These are phyloP conservation scores for Porodaedalea pini DNA, from an alignment of 1,284 basidiomycete species.

Conservation along the genomic window DNA sequence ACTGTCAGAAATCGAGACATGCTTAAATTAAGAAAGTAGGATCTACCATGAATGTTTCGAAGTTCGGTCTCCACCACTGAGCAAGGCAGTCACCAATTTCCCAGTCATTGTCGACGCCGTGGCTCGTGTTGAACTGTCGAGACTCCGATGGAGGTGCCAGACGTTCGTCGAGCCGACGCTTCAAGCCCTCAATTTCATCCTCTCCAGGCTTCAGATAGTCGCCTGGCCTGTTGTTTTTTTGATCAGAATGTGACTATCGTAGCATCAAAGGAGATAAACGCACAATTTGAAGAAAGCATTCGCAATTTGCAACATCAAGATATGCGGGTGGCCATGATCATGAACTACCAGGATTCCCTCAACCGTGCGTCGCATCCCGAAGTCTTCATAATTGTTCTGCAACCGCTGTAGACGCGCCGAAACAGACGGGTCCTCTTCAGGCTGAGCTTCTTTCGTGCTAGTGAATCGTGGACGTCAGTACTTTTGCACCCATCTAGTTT, in stretches of 20 bases:
- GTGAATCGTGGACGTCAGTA: background rate
- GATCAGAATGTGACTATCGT: background rate
- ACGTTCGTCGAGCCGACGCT: slow-evolving; percentile 82
- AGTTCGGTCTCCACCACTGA: slow-evolving; percentile 97
- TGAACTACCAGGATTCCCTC: slow-evolving; percentile 97
- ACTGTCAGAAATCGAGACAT: slow-evolving; percentile 13
- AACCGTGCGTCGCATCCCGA: slow-evolving; percentile 90
- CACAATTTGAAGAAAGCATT: slow-evolving; percentile 99
- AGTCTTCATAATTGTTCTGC: slow-evolving; percentile 96
- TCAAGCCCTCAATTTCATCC: slow-evolving; percentile 87
- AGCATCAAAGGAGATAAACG: slow-evolving; percentile 32
- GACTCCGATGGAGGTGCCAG: slow-evolving; percentile 72
- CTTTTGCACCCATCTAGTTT: background rate
- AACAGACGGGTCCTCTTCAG: slow-evolving; percentile 95
- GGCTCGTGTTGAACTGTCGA: slow-evolving; percentile 65
- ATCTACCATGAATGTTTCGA: slow-evolving; percentile 93
- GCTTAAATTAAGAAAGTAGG: slow-evolving; percentile 6
- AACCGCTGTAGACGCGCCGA: slow-evolving; percentile 84
- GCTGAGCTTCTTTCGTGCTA: slow-evolving; percentile 90
- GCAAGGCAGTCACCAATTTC: slow-evolving; percentile 92
- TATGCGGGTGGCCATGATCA: slow-evolving; percentile 91
- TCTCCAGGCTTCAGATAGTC: slow-evolving; percentile 97
- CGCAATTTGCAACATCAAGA: slow-evolving; percentile 96
- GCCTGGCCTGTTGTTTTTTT: slow-evolving; percentile 70
- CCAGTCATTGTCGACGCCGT: slow-evolving; percentile 86